Evolutionary conservation across 345 rosid genomes (phyloP), one percentile per base, ranked within the genome.

Genomic region (Lepidium aucheri): DNA sequence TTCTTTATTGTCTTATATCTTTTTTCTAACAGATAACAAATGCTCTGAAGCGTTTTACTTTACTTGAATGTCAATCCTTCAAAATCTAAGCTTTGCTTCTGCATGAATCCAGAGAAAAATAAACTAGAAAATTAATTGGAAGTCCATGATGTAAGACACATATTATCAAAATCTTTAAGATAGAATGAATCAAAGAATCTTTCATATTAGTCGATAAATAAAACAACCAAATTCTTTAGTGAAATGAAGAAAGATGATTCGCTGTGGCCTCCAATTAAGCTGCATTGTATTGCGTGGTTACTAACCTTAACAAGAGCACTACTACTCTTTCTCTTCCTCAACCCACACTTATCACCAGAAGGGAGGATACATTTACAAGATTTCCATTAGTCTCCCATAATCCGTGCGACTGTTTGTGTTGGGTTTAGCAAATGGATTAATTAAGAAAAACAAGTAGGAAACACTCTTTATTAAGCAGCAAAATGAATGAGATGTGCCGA

Each of bases 21-120:
- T 8, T n/a, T 39, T 5, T n/a, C 67, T 46, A 34, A 7, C 15
- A 50, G 57, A 30, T 18, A 58, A 9, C 26, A 50, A n/a, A 9
- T 53, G 28, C 30, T 20, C 35, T 28, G 13, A 55, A 63, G 17
- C 39, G 33, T 41, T 41, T 30, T 12, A 72, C 83, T 80, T n/a
- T 76, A 83, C 87, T 67, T 70, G 65, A 67, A 33, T 22, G 42
- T 14, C 35, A 67, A 47, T 58, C 58, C 66, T 17, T 28, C 55
- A 56, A 41, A 40, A 7, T 51, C 67, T 15, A 39, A 61, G 53
- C 77, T 59, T 28, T 18, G 55, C 20, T 65, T 53, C 78, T 78
- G 76, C 77, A 76, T 7, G 63, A 74, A 33, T 46, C 39, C 30
- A 46, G 10, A 42, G 1, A 15, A 42, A 12, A 9, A 1, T 26